phyloP scores from a whole-genome alignment of 768 basidiomycete genomes.

The Suillus subaureus region DNA sequence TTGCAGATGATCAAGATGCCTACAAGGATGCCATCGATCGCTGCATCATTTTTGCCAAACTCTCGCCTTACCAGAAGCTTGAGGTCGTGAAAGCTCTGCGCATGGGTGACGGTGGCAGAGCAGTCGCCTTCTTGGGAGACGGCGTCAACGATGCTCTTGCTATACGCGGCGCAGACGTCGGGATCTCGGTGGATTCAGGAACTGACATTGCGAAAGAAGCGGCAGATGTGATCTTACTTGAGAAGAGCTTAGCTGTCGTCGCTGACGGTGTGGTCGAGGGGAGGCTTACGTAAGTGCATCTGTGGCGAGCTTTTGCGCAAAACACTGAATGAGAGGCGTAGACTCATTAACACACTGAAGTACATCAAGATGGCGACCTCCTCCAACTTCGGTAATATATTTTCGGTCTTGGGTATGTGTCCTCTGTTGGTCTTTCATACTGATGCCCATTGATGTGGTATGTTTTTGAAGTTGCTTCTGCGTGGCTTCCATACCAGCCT shows the following conservation, averaged over 20 bases:
- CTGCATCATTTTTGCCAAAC: slow-evolving; percentile 32
- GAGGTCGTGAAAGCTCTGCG: slow-evolving; percentile 35
- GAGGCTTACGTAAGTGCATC: slow-evolving; percentile 32
- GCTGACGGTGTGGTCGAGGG: slow-evolving; percentile 35
- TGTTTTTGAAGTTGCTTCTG: slow-evolving; percentile 32
- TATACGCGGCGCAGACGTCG: slow-evolving; percentile 34
- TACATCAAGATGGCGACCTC: slow-evolving; percentile 42
- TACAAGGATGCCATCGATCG: slow-evolving; percentile 32
- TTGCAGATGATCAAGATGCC: slow-evolving; percentile 29
- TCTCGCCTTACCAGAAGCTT: slow-evolving; percentile 36
- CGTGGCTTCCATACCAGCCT: slow-evolving; percentile 40
- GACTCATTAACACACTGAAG: slow-evolving; percentile 38
- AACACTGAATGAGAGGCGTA: slow-evolving; percentile 19
- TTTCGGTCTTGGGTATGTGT: slow-evolving; percentile 32
- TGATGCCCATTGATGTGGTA: neutral
- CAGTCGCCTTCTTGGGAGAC: slow-evolving; percentile 34
- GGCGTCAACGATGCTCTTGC: slow-evolving; percentile 35
- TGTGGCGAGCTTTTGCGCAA: neutral
- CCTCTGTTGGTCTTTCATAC: neutral
- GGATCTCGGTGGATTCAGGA: slow-evolving; percentile 36
- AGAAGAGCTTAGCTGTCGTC: slow-evolving; percentile 38
- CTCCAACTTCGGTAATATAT: slow-evolving; percentile 38
- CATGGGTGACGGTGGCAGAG: slow-evolving; percentile 26
- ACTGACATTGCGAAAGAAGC: slow-evolving; percentile 41
- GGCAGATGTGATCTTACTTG: slow-evolving; percentile 38